phyloP scores from a whole-genome alignment of 2,329 filamentous ascomycete genomes.

The Cercospora janseana region DNA sequence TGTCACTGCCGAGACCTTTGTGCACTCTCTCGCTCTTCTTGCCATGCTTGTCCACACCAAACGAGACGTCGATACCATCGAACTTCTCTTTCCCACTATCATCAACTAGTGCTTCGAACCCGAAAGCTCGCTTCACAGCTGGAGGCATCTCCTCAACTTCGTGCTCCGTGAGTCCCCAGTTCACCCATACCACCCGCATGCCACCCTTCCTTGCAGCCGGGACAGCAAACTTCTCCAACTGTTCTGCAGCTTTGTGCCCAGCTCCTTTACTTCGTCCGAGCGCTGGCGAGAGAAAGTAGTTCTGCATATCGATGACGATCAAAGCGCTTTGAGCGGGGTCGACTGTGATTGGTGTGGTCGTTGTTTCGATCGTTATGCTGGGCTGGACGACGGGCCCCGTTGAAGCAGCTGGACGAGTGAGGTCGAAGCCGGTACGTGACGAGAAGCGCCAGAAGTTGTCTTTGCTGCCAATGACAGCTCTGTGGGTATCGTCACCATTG shows the following conservation, averaged over 20 bases:
- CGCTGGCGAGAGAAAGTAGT: slow-evolving; percentile 37
- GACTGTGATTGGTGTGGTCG: slow-evolving; percentile 33
- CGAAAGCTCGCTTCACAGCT: slow-evolving; percentile 50
- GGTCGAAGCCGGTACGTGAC: slow-evolving; percentile 45
- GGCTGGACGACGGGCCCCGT: slow-evolving; percentile 28
- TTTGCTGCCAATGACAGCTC: slow-evolving; percentile 42
- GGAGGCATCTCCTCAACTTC: slow-evolving; percentile 54
- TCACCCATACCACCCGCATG: slow-evolving; percentile 55
- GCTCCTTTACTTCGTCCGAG: slow-evolving; percentile 38
- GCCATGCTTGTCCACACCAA: slow-evolving; percentile 32
- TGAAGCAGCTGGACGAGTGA: slow-evolving; percentile 44
- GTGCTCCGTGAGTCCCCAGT: slow-evolving; percentile 57
- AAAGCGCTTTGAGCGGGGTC: slow-evolving; percentile 38
- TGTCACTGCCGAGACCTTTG: slow-evolving; percentile 36
- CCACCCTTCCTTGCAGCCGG: slow-evolving; percentile 52
- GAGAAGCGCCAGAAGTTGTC: slow-evolving; percentile 49
- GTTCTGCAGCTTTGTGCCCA: slow-evolving; percentile 44
- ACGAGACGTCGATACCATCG: slow-evolving; percentile 15
- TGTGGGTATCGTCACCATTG: slow-evolving; percentile 10
- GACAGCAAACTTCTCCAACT: slow-evolving; percentile 46
- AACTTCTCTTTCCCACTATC: slow-evolving; percentile 21
- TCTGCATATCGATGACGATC: slow-evolving; percentile 39
- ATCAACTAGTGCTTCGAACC: slow-evolving; percentile 36
- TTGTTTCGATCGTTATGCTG: slow-evolving; percentile 30
- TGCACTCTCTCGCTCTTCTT: slow-evolving; percentile 31